Percentiles rank a stretch among this genome's conserved stretches.
Conservation (phyloP, 73 alveolate genomes). For the Paraurostyla sp. region DNA sequence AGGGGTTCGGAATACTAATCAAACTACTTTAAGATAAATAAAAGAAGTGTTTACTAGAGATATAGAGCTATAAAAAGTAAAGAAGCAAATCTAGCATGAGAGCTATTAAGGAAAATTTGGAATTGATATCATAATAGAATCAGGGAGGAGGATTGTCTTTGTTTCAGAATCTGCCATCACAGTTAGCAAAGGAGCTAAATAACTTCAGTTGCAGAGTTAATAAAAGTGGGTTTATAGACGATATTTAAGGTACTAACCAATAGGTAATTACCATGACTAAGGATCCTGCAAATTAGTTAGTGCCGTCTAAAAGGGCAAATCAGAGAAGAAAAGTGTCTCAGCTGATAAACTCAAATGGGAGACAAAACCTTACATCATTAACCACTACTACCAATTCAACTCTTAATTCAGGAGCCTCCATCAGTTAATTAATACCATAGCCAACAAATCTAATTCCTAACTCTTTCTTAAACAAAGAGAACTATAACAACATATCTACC, state of each 20-base stretch:
- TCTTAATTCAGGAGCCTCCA: not conserved
- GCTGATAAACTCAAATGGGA: not conserved
- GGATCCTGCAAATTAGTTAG: not conserved
- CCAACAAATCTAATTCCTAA: not conserved
- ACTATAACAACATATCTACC: no score
- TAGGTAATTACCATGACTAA: not conserved
- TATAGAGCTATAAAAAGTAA: no score
- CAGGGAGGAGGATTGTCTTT: no score
- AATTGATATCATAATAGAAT: not conserved
- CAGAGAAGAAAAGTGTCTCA: not conserved
- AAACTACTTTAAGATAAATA: not conserved
- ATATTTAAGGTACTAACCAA: not conserved
- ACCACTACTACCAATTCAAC: not conserved
- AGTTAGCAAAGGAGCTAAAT: not conserved
- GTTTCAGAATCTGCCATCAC: not conserved
- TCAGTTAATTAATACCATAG: not conserved
- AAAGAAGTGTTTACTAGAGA: no score
- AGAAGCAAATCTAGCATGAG: no score
- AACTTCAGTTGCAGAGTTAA: conserved; percentile 28
- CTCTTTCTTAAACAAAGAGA: conserved; percentile 3
- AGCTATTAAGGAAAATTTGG: not conserved
- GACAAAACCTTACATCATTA: not conserved
- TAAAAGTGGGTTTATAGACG: conserved; percentile 27
- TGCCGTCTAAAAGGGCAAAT: conserved; percentile 14
- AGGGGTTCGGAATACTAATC: not conserved